phyloP scores from a whole-genome alignment of 768 basidiomycete genomes.

The Boletales sp. region DNA sequence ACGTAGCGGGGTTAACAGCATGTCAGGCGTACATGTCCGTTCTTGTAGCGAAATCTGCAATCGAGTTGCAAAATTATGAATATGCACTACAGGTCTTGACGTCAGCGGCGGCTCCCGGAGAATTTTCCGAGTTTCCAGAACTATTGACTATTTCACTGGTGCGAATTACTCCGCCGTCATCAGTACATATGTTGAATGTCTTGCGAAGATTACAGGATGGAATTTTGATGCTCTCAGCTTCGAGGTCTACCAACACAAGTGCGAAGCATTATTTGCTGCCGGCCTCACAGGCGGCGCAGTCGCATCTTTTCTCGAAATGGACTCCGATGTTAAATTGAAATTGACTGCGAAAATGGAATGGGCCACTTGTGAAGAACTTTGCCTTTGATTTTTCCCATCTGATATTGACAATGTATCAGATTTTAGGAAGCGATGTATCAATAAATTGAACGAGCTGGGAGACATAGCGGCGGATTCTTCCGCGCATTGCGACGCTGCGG shows the following conservation, averaged over 20 bases:
- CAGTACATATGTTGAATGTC: neutral
- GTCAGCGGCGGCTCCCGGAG: slow-evolving; percentile 1
- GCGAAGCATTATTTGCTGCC: slow-evolving; percentile 4
- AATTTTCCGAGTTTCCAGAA: slow-evolving; percentile 3
- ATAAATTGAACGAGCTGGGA: slow-evolving; percentile 6
- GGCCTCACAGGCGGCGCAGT: neutral
- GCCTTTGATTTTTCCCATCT: neutral
- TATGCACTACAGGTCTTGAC: slow-evolving; percentile 5
- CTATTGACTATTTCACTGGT: slow-evolving; percentile 16
- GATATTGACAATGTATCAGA: neutral
- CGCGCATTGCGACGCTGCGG: slow-evolving; percentile 7
- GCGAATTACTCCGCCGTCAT: neutral
- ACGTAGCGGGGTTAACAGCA: neutral
- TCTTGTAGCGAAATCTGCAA: slow-evolving; percentile 10
- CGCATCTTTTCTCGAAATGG: slow-evolving; percentile 2
- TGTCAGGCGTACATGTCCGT: slow-evolving; percentile 10
- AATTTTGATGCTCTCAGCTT: slow-evolving; percentile 9
- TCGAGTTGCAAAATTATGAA: slow-evolving; percentile 7
- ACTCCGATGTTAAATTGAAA: neutral
- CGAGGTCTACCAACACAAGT: slow-evolving; percentile 4
- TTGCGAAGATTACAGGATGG: slow-evolving; percentile 15
- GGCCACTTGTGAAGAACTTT: neutral
- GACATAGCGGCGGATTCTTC: slow-evolving; percentile 1
- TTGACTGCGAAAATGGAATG: slow-evolving; percentile 2
- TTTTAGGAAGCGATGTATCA: slow-evolving; percentile 8